Evolutionary conservation across 2,329 filamentous ascomycete species (phyloP).

Genomic region (Onygena corvina): DNA sequence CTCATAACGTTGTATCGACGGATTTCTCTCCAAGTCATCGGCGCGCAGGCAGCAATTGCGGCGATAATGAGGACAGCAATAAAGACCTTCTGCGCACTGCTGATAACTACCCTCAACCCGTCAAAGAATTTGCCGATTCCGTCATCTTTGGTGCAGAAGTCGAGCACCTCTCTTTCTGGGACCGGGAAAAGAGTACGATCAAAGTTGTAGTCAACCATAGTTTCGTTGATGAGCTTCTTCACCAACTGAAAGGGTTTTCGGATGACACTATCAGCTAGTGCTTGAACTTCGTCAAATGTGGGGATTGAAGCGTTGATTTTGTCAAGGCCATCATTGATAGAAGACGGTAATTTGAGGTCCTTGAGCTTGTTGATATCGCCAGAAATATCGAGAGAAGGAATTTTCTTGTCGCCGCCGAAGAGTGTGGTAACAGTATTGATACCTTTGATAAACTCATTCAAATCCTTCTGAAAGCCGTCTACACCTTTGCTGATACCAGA

Average conservation of each 20-base stretch:
- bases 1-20: slow-evolving; percentile 63
- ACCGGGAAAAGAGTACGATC: slow-evolving; percentile 68
- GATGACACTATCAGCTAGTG: slow-evolving; percentile 64
- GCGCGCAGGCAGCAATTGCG: slow-evolving; percentile 60
- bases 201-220: slow-evolving; percentile 62
- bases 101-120: slow-evolving; percentile 53
- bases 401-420: slow-evolving; percentile 31
- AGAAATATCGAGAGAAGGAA: slow-evolving; percentile 53
- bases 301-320: slow-evolving; percentile 69
- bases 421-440: slow-evolving; percentile 48
- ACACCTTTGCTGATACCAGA: slow-evolving; percentile 34
- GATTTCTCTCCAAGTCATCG: slow-evolving; percentile 72
- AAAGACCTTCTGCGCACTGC: slow-evolving; percentile 59
- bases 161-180: slow-evolving; percentile 67
- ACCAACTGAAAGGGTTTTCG: slow-evolving; percentile 70
- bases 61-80: slow-evolving; percentile 60
- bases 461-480: slow-evolving; percentile 42
- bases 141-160: slow-evolving; percentile 79
- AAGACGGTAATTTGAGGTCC: slow-evolving; percentile 54
- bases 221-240: slow-evolving; percentile 58
- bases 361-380: slow-evolving; percentile 54
- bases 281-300: slow-evolving; percentile 69
- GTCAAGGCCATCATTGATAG: slow-evolving; percentile 56
- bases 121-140: slow-evolving; percentile 76
- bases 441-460: slow-evolving; percentile 41